These are phyloP conservation scores for Eucalyptus camaldulensis DNA, from an alignment of 345 rosid genomes.

Conservation along the genomic window DNA sequence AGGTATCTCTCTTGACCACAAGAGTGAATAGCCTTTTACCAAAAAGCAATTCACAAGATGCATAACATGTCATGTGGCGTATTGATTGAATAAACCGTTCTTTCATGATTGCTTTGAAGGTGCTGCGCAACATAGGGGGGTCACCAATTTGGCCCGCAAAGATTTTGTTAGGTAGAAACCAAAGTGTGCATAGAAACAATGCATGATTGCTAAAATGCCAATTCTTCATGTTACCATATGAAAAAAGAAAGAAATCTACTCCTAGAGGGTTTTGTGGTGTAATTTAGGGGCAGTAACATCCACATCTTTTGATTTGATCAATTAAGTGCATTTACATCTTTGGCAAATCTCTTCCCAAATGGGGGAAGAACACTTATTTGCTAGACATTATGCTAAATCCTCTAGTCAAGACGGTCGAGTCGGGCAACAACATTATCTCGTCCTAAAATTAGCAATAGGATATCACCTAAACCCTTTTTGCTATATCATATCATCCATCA, in stretches of 20 bases:
- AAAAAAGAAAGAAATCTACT: background rate
- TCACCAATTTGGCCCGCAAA: background rate
- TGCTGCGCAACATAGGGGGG: background rate
- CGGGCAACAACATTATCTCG: background rate
- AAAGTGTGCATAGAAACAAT: background rate
- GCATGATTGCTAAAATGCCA: background rate
- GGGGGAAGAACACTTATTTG: background rate
- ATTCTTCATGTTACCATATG: background rate
- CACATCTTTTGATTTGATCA: background rate
- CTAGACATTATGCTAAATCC: background rate
- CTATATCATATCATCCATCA: background rate
- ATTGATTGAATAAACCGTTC: background rate
- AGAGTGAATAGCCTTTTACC: background rate
- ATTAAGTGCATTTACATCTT: background rate
- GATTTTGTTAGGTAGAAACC: background rate
- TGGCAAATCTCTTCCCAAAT: background rate
- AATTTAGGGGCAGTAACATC: background rate
- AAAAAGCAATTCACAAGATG: background rate
- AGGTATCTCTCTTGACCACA: background rate
- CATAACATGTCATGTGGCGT: background rate
- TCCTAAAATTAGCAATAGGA: too few relatives aligned
- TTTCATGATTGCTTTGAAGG: background rate
- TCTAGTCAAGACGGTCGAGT: background rate
- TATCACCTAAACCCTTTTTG: background rate
- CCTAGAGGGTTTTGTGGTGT: background rate